Evolutionary conservation across 169 alveolate genomes (phyloP), one percentile per base, ranked within the genome.

Genomic region (Ophryocystis elektroscirrha): DNA sequence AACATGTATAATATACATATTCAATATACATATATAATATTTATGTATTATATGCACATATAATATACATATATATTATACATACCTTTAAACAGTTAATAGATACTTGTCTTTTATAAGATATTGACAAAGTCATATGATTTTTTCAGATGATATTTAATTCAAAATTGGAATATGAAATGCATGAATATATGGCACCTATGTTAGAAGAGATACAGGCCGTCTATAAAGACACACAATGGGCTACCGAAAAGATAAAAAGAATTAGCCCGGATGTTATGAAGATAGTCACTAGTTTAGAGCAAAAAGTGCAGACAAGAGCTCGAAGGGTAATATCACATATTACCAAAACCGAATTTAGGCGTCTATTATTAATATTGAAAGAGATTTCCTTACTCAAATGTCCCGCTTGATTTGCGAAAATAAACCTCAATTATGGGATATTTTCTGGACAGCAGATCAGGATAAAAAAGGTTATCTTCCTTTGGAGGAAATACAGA

Each of bases 131-230:
- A 26, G 0, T 57, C 12, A 36, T 2, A 18, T 5, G 2, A 15
- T 24, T 1, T 30, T 36, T n/a, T 12, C 18, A 25, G 32, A 38
- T 76, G 19, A 61, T 77, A 7, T 77, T 77, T 63, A 66, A 73
- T 28, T 69, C 74, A 43, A 72, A 69, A 38, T 51, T 77, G 39
- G 63, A 74, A 18, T 77, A 74, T 43, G 87, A 77, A 43, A 79
- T 73, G 26, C 83, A 77, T 52, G 86, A 77, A 53, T 77, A 70
- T 45, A 74, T 77, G 79, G 67, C 86, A 3, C 86, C 86, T 5
- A 53, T 81, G 9, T 67, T 77, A 24, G 78, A 68, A 15, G 57
- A 70, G 7, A 73, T 77, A 0, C 63, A 68, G 24, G 61, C 62
- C 39, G 54, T 68, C n/a, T 63, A 63, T 48, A 49, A 56, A 15